Percentiles rank a stretch among this genome's conserved stretches.
These are phyloP conservation scores for Dissophora ornata DNA, from an alignment of 192 early-diverging fungal genomes.

Conservation along the genomic window DNA sequence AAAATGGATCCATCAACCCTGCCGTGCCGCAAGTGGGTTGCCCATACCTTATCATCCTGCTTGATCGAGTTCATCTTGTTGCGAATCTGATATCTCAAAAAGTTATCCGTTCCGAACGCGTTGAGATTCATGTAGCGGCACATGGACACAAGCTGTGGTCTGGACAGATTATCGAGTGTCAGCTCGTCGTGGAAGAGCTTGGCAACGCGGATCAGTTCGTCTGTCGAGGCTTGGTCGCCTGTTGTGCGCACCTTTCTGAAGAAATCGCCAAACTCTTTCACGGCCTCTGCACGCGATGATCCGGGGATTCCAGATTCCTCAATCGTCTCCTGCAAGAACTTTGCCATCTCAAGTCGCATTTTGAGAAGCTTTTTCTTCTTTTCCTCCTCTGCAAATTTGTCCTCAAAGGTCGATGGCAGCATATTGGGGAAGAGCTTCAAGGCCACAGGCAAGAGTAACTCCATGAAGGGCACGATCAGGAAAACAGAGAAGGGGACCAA, in stretches of 20 bases:
- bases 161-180: slow-evolving; percentile 91
- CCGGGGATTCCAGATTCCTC: slow-evolving; percentile 79
- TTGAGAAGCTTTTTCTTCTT: slow-evolving; percentile 93
- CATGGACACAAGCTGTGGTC: slow-evolving; percentile 96
- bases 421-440: slow-evolving; percentile 96
- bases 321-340: slow-evolving; percentile 96
- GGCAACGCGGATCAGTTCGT: slow-evolving; percentile 86
- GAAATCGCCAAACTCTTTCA: slow-evolving; percentile 79
- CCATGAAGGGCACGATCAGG: slow-evolving; percentile 93
- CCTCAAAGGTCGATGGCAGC: slow-evolving; percentile 96
- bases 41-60: slow-evolving; percentile 80
- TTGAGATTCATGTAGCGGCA: slow-evolving; percentile 95
- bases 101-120: slow-evolving; percentile 98
- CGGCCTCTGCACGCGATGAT: slow-evolving; percentile 63
- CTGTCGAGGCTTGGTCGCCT: slow-evolving; percentile 83
- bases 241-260: slow-evolving; percentile 87
- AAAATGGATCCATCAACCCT: too few relatives aligned
- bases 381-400: slow-evolving; percentile 90
- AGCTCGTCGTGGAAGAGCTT: slow-evolving; percentile 94
- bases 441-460: slow-evolving; percentile 91
- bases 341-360: slow-evolving; percentile 94
- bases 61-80: slow-evolving; percentile 87
- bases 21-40: too few relatives aligned
- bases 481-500: slow-evolving; percentile 94
- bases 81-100: slow-evolving; percentile 92